Base-by-base conservation (phyloP, 345 rosid species). In the Salix arbutifolia region DNA sequence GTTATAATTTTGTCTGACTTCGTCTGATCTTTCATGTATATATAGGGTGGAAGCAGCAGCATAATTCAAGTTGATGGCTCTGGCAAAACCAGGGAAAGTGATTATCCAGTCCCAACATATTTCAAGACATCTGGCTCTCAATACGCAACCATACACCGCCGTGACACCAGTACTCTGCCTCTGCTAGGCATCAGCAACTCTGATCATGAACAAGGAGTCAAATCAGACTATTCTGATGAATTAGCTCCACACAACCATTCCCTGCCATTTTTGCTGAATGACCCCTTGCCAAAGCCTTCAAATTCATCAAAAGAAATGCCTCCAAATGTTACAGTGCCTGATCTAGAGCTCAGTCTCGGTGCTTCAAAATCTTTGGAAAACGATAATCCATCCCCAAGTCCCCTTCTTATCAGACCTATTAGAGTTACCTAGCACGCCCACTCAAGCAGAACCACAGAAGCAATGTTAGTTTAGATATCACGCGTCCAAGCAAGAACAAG, bases 261-360 rank as follows among this genome's bases (percentile, higher is more conserved):
- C 70, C 48, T 25, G 52, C 40, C 74, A 13, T 25, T 50, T 69
- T 74, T 44, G 4, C 50, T 44, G n/a, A 44, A 18, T 53, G 76
- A 65, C 46, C 68, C 72, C 23, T 44, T 65, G 60, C 72, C 65
- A 1, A 76, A 71, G 69, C 65, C 83, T 65, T 69, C 85, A 64
- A 74, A 69, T 33, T 72, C 58, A 69, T 30, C 71, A 42, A 18
- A 72, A 61, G n/a, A 78, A 30, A 65, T 33, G 5, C 67, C 85
- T 13, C n/a, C 73, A 31, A 67, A 53, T 52, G 37, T 14, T 13
- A 69, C 37, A 8, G 33, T 58, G 28, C 83, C 83, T 67, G 84
- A 86, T 80, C 77, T 90, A 38, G 89, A 87, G 77, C 94, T 90
- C 71, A 88, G 61, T 11, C 91, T 88, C 21, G 86, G 87, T 9